Conservation (phyloP, 2,329 filamentous ascomycete species). For the Pyricularia sp. region DNA sequence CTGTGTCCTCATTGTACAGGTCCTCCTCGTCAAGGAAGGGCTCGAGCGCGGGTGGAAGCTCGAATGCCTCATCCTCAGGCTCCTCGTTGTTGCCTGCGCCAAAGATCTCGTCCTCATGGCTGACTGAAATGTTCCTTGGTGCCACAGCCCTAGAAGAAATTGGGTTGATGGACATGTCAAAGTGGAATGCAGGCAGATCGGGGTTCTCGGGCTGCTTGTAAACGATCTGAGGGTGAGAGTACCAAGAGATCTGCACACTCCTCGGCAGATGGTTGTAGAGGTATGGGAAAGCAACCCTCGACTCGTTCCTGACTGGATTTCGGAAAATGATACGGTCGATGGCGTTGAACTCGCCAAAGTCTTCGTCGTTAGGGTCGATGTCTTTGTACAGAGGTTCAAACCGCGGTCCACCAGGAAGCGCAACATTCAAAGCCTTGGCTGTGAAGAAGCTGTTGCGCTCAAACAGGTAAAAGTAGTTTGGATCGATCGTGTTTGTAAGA, state of each 20-base stretch:
- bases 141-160: constrained; percentile 92
- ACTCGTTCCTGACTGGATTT: constrained; percentile 88
- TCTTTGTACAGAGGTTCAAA: constrained; percentile 98
- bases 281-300: constrained; percentile 87
- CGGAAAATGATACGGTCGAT: constrained; percentile 99
- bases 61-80: constrained; percentile 73
- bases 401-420: constrained; percentile 90
- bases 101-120: constrained; percentile 91
- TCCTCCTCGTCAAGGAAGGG: constrained; percentile 88
- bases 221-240: constrained; percentile 86
- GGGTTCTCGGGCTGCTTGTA: constrained; percentile 83
- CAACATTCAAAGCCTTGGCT: constrained; percentile 93
- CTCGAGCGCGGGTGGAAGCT: constrained; percentile 68
- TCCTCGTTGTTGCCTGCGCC: constrained; percentile 67
- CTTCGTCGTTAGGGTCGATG: constrained; percentile 96
- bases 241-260: constrained; percentile 89
- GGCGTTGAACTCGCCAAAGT: constrained; percentile 98
- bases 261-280: constrained; percentile 94
- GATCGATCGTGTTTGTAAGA: constrained; percentile 83
- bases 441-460: constrained; percentile 92
- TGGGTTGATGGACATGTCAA: constrained; percentile 95
- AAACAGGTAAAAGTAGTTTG: constrained; percentile 98
- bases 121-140: constrained; percentile 85
- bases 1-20: constrained; percentile 79
- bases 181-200: constrained; percentile 90